Evolutionary conservation across 306 rosid genomes (phyloP).

Genomic region (Dalbergia cochinchinensis): DNA sequence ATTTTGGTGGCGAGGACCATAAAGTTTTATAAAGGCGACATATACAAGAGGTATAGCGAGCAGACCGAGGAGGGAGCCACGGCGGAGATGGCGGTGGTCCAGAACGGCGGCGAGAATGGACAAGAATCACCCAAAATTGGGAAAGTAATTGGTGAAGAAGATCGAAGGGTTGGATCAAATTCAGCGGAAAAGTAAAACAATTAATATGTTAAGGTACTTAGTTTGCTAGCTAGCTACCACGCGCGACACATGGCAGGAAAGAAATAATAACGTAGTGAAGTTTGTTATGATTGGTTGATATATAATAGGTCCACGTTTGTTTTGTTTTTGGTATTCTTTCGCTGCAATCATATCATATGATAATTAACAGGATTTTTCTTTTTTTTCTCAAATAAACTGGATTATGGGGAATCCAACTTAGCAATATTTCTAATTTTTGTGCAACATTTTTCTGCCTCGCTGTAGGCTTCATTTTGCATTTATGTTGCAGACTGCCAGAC

Average conservation of each 20-base stretch:
- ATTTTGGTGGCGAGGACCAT: conserved; percentile 60
- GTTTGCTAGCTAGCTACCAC: neutral
- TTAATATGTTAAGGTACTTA: neutral
- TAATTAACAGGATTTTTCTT: no score
- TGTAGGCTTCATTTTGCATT: no score
- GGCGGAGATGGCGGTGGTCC: conserved; percentile 23
- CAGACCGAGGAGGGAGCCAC: neutral
- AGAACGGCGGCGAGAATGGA: neutral
- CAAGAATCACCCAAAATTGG: neutral
- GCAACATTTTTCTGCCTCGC: no score
- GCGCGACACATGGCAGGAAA: neutral
- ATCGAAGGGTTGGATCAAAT: no score
- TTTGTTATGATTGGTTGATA: neutral
- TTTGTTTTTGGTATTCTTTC: no score
- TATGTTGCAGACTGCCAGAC: no score
- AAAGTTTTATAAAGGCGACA: conserved; percentile 57
- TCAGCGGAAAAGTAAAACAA: no score
- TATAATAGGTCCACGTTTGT: neutral
- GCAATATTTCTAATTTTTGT: no score
- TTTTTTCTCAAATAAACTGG: no score
- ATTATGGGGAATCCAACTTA: no score
- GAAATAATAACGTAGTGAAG: neutral
- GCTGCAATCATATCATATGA: no score
- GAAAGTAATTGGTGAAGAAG: neutral
- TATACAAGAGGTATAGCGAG: conserved; percentile 52